Conservation (phyloP, 2,329 filamentous ascomycete genomes). For the Fusarium aywerte region DNA sequence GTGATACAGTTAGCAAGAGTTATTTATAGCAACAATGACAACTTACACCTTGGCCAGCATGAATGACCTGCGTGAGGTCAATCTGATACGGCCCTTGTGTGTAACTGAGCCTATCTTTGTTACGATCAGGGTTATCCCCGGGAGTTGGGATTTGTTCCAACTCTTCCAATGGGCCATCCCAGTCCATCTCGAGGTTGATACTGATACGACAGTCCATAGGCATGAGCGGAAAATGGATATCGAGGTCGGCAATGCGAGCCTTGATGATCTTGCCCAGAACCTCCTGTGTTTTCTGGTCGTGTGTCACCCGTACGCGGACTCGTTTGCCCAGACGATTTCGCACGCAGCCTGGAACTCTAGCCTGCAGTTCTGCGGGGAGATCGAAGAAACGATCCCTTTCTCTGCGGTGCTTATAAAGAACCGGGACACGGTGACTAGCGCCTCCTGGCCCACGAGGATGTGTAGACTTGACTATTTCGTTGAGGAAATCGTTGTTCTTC, state of each 20-base stretch:
- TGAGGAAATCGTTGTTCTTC: conserved; percentile 85
- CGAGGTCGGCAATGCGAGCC: conserved; percentile 85
- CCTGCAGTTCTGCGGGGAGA: conserved; percentile 68
- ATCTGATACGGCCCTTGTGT: conserved; percentile 87
- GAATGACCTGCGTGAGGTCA: conserved; percentile 90
- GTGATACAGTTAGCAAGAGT: conserved; percentile 18
- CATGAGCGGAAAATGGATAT: conserved; percentile 80
- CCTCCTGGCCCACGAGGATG: conserved; percentile 63
- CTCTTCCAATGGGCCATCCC: conserved; percentile 73
- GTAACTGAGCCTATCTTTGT: conserved; percentile 93
- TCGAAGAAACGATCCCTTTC: conserved; percentile 89
- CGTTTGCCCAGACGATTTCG: conserved; percentile 65
- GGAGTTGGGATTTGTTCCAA: conserved; percentile 57
- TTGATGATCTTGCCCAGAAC: conserved; percentile 90
- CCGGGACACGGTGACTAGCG: conserved; percentile 62
- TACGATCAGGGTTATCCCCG: conserved; percentile 67
- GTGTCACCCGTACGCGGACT: conserved; percentile 70
- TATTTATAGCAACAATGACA: not conserved
- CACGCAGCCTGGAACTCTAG: conserved; percentile 72
- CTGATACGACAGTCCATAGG: conserved; percentile 93
- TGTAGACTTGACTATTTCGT: conserved; percentile 71
- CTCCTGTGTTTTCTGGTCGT: conserved; percentile 76
- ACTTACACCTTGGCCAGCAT: conserved; percentile 55
- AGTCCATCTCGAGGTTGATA: conserved; percentile 93
- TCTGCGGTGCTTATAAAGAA: conserved; percentile 83